Percentiles rank a stretch among this genome's conserved stretches.
phyloP scores from a whole-genome alignment of 2,329 filamentous ascomycete genomes.

The Nothopassalora personata region DNA sequence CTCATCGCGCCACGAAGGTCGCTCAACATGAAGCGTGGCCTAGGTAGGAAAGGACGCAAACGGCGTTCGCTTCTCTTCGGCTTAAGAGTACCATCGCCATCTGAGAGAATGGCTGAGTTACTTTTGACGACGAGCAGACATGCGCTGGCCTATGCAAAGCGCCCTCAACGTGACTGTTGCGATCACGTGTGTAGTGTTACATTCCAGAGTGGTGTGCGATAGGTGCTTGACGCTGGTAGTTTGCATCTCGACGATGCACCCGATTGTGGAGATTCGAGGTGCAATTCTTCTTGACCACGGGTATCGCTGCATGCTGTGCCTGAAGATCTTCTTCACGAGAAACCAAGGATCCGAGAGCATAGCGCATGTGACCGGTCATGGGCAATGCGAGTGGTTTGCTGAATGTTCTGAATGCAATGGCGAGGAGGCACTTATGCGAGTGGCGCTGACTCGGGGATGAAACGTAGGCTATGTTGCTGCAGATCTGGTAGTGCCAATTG shows the following conservation, averaged over 20 bases:
- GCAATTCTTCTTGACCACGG: background rate
- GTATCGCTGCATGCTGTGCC: background rate
- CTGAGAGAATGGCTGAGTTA: background rate
- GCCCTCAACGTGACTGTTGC: background rate
- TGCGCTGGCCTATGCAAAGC: background rate
- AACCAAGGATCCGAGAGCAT: background rate
- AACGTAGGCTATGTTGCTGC: slow-evolving; percentile 1
- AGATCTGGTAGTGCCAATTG: background rate
- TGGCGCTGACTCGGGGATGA: slow-evolving; percentile 6
- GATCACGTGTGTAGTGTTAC: background rate
- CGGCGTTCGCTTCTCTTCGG: background rate
- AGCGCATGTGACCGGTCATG: background rate
- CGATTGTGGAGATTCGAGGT: background rate
- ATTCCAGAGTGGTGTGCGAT: background rate
- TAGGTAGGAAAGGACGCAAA: background rate
- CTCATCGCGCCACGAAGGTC: background rate
- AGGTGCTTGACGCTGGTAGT: background rate
- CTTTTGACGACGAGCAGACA: background rate
- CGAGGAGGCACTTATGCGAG: background rate
- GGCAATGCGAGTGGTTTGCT: background rate
- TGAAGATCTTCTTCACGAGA: background rate
- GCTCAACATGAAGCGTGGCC: background rate
- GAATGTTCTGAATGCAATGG: background rate
- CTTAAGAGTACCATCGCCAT: background rate
- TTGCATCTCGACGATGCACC: background rate